These are phyloP conservation scores for Aureobasidium sp. DNA, from an alignment of 2,329 filamentous ascomycete genomes.

Conservation along the genomic window DNA sequence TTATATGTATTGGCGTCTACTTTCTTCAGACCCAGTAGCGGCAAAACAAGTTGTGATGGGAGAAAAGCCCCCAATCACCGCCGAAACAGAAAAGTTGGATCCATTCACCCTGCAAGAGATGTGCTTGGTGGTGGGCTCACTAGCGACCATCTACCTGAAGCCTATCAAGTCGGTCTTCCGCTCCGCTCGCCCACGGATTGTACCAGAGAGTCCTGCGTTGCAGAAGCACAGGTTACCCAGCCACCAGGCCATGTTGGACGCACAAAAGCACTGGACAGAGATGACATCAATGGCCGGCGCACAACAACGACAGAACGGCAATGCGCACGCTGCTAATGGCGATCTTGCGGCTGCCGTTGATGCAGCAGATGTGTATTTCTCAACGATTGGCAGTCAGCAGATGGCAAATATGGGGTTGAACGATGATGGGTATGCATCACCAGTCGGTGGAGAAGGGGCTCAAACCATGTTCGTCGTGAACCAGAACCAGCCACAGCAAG, in stretches of 20 bases:
- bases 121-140: constrained; percentile 89
- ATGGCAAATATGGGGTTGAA: constrained; percentile 63
- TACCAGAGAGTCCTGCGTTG: constrained; percentile 76
- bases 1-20: constrained; percentile 98
- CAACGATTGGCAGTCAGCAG: constrained; percentile 62
- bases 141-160: constrained; percentile 96
- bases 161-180: constrained; percentile 96
- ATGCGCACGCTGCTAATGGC: constrained; percentile 19
- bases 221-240: constrained; percentile 62
- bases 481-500: constrained; percentile 68
- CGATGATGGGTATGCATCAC: constrained; percentile 35
- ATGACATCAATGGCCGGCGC: constrained; percentile 7
- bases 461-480: constrained; percentile 59
- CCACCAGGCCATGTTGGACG: constrained; percentile 38
- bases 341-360: constrained; percentile 64
- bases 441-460: constrained; percentile 26
- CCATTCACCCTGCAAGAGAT: constrained; percentile 88
- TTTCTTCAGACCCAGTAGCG: constrained; percentile 81
- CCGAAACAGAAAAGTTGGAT: constrained; percentile 90
- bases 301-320: constrained; percentile 20
- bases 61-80: constrained; percentile 90
- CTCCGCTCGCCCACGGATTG: constrained; percentile 67
- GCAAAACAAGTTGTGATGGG: constrained; percentile 93
- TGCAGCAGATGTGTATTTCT: constrained; percentile 86
- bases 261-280: constrained; percentile 16